Conservation (phyloP, 805 yeast species). For the Lipomyces sp. region DNA sequence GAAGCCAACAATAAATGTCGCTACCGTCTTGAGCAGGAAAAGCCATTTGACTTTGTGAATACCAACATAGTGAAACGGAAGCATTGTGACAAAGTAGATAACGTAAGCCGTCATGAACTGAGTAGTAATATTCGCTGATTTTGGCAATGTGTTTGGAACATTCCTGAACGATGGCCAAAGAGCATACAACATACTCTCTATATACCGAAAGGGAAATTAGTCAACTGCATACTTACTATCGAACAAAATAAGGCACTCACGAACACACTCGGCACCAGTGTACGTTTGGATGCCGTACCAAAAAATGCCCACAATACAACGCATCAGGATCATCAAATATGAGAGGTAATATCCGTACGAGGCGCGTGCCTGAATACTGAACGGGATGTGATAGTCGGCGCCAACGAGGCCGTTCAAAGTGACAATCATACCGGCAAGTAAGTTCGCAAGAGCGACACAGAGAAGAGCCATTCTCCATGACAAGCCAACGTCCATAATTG, state of each 20-base stretch:
- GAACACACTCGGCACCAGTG: conserved; percentile 84
- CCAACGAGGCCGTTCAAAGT: conserved; percentile 56
- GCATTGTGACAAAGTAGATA: conserved; percentile 76
- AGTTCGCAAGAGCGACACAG: conserved; percentile 50
- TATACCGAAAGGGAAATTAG: too few relatives aligned
- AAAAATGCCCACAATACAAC: conserved; percentile 84
- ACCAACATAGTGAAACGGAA: conserved; percentile 81
- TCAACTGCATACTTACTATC: too few relatives aligned
- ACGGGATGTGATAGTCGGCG: conserved; percentile 56
- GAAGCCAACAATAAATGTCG: conserved; percentile 83
- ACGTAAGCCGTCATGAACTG: conserved; percentile 77
- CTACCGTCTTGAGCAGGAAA: conserved; percentile 78
- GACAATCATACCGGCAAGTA: conserved; percentile 50
- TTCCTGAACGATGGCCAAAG: conserved; percentile 60
- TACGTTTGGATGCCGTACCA: conserved; percentile 91
- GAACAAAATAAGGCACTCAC: conserved; percentile 48
- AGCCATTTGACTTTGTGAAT: conserved; percentile 85
- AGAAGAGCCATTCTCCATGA: conserved; percentile 54
- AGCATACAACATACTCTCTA: conserved; percentile 68
- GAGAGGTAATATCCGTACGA: conserved; percentile 73
- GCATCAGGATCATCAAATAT: conserved; percentile 76
- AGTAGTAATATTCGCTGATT: conserved; percentile 31
- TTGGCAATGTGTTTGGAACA: conserved; percentile 49
- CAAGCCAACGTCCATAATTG: conserved; percentile 52
- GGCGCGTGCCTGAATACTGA: conserved; percentile 52